Percentiles rank a stretch among this genome's conserved stretches.
Conservation (phyloP, 305 asterid species). For the Solanum chacoense region DNA sequence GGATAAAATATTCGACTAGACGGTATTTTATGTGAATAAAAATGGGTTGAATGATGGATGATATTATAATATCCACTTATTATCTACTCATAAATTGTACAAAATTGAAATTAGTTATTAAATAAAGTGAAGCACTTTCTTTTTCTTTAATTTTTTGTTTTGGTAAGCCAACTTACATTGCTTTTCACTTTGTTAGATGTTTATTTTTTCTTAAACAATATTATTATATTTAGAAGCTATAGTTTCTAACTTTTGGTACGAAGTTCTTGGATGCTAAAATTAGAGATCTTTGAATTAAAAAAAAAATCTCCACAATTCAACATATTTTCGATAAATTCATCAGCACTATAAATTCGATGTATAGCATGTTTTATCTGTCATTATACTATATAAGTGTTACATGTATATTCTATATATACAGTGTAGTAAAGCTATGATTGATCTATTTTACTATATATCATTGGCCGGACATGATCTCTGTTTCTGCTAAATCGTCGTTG, state of each 20-base stretch:
- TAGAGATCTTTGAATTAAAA: not conserved
- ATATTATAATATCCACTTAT: not conserved
- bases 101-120: not conserved
- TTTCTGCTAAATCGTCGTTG: not conserved
- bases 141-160: not conserved
- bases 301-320: too few species aligned
- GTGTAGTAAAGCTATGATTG: not conserved
- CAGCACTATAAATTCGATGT: too few species aligned
- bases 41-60: not conserved
- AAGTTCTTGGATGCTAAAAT: not conserved
- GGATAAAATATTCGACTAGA: not conserved
- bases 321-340: too few species aligned
- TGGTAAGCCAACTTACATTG: not conserved
- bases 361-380: too few species aligned
- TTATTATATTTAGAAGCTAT: not conserved
- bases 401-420: too few species aligned
- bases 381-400: too few species aligned
- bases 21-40: not conserved
- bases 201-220: not conserved
- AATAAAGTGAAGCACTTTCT: not conserved
- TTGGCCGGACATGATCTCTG: not conserved
- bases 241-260: not conserved
- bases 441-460: not conserved
- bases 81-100: not conserved
- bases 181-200: not conserved